Evolutionary conservation across 352 stramenopile species (phyloP).

Genomic region (Globisporangium recalcitrans): DNA sequence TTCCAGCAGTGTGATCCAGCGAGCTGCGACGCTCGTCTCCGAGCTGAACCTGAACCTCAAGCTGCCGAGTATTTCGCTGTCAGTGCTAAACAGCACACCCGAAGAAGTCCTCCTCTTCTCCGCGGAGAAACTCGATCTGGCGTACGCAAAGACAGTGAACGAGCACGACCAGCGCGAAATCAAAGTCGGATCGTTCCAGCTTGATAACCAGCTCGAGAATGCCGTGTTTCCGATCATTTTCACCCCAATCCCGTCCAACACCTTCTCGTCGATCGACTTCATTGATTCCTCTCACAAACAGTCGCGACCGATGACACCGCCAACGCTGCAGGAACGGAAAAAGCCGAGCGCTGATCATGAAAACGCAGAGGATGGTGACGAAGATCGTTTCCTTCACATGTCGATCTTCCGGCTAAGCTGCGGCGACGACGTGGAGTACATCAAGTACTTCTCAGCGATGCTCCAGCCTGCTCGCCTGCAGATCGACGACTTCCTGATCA

Average conservation of each 20-base stretch:
- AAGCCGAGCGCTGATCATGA: constrained; percentile 13
- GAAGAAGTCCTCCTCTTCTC: constrained; percentile 77
- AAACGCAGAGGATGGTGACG: constrained; percentile 12
- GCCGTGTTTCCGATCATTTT: constrained; percentile 83
- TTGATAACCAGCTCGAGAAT: constrained; percentile 74
- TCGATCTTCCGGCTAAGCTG: constrained; percentile 77
- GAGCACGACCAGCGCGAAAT: constrained; percentile 82
- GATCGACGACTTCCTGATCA: constrained; percentile 56
- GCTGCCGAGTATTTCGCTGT: constrained; percentile 63
- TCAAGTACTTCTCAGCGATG: constrained; percentile 85
- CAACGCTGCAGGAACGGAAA: constrained; percentile 15
- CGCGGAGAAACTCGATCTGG: constrained; percentile 57
- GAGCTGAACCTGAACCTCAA: constrained; percentile 52
- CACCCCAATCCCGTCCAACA: constrained; percentile 53
- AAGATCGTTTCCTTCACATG: constrained; percentile 64
- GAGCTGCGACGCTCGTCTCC: constrained; percentile 32
- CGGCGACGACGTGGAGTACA: constrained; percentile 81
- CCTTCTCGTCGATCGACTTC: constrained; percentile 13
- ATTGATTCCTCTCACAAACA: constrained; percentile 18
- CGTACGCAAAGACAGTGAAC: constrained; percentile 55
- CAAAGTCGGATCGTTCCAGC: constrained; percentile 76
- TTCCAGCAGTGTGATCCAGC: constrained; percentile 9
- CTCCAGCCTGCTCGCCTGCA: constrained; percentile 63
- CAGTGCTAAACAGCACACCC: constrained; percentile 63
- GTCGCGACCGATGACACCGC: constrained; percentile 11